Conservation (phyloP, 2,329 filamentous ascomycete genomes). For the Davidsoniella neocaledoniae region DNA sequence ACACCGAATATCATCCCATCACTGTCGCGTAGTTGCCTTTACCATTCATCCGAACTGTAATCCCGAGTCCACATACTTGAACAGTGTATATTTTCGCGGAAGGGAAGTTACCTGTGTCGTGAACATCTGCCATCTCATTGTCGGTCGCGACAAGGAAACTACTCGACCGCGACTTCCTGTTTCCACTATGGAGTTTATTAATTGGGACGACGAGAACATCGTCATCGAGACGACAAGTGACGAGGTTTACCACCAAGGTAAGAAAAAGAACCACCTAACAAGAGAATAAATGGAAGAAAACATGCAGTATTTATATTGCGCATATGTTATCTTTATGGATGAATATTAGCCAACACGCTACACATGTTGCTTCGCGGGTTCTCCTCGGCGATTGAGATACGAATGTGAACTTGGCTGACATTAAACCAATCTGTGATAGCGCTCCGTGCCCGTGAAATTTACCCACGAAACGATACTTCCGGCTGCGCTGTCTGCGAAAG, state of each 20-base stretch:
- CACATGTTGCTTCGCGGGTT: too few relatives aligned
- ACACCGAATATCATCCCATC: too few relatives aligned
- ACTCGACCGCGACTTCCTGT: neutral
- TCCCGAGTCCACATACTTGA: too few relatives aligned
- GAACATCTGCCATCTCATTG: neutral
- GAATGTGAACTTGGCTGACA: neutral
- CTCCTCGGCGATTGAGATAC: neutral
- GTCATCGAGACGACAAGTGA: constrained; percentile 14
- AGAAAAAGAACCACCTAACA: neutral
- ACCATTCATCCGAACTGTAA: too few relatives aligned
- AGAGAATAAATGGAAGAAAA: constrained; percentile 5
- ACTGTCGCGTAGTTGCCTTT: too few relatives aligned
- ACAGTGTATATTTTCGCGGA: too few relatives aligned
- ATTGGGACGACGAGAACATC: constrained; percentile 7
- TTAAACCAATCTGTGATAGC: constrained; percentile 1
- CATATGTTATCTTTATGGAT: too few relatives aligned
- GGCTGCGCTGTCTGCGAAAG: constrained; percentile 13
- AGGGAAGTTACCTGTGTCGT: too few relatives aligned
- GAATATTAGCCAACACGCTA: too few relatives aligned
- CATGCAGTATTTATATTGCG: too few relatives aligned
- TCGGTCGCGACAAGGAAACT: neutral
- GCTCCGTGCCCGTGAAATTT: constrained; percentile 13
- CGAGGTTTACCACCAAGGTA: constrained; percentile 13
- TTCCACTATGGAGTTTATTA: constrained; percentile 7
- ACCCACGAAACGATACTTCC: constrained; percentile 12